phyloP scores from a whole-genome alignment of 2,329 filamentous ascomycete species.

The Blastomyces parvus region DNA sequence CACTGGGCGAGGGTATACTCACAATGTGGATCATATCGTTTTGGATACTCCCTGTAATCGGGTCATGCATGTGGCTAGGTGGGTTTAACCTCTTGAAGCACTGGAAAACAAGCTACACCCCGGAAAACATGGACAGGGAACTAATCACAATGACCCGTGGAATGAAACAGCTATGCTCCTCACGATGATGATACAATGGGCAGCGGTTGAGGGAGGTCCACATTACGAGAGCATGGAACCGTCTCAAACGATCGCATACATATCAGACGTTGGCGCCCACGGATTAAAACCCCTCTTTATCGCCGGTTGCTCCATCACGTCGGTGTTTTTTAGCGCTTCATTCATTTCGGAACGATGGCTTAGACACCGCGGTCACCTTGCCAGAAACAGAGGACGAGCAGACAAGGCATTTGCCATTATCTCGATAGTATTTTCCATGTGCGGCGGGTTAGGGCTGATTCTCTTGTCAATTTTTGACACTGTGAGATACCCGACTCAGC shows the following conservation, averaged over 20 bases:
- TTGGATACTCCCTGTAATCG: constrained; percentile 51
- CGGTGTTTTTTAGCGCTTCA: constrained; percentile 68
- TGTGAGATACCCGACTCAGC: constrained; percentile 52
- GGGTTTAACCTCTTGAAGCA: constrained; percentile 12
- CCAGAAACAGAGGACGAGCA: constrained; percentile 52
- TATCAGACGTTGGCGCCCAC: constrained; percentile 49
- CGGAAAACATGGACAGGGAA: neutral
- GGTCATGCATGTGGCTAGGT: constrained; percentile 48
- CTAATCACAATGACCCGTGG: neutral
- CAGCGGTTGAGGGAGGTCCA: constrained; percentile 41
- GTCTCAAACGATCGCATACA: constrained; percentile 45
- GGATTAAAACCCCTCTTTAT: constrained; percentile 55
- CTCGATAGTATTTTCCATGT: constrained; percentile 52
- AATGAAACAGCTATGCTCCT: constrained; percentile 45
- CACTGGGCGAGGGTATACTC: neutral
- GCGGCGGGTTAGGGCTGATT: constrained; percentile 72
- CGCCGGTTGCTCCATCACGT: constrained; percentile 52
- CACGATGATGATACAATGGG: constrained; percentile 51
- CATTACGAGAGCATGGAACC: constrained; percentile 44
- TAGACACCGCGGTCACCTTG: constrained; percentile 68
- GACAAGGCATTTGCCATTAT: constrained; percentile 33
- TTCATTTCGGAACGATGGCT: constrained; percentile 79
- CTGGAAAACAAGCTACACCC: neutral
- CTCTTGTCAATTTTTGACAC: constrained; percentile 82
- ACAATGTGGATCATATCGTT: constrained; percentile 39